Base-by-base conservation (phyloP, 2,329 filamentous ascomycete species). In the Plectosphaerella plurivora region DNA sequence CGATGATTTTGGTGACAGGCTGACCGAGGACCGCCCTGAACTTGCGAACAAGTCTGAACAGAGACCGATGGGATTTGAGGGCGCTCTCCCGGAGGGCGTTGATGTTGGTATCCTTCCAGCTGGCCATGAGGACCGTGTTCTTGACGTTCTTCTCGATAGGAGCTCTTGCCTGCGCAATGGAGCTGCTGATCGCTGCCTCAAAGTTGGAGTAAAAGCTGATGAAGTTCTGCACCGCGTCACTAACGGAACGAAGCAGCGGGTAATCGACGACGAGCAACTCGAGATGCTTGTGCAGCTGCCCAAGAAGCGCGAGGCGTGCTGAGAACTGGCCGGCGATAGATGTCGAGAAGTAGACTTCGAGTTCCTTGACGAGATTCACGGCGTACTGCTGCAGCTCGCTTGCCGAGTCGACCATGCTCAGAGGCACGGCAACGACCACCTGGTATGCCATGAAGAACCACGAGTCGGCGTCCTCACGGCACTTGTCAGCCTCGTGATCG, bases 391-490 rank as follows among this genome's bases (percentile, higher is more conserved):
- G 72, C 53, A 95, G 70, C 46, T 85, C 80, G 20, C 80, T 70
- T 1, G 75, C 77, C 22, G 79, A 76, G 52, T 83, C 77, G 1
- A 81, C 73, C 55, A 93, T 78, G 18, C 82, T 79, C 51, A 89
- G 75, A 0, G 92, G 88, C 10, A 86, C 87, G 3, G 85, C 87
- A 59, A 99, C 81, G 42, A 96, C 83, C 5, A 87, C 90, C 68
- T 97, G 91, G 63, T 97, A 99, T 1, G 93, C 91, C 54, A 97
- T 81, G 61, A 97, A 99, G 87, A 92, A 99, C 94, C 94, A 99
- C 15, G 88, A 87, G 61, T 85, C 86, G 3, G 93, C 91, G 63
- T 91, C 87, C 47, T 89, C 81, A 20, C 86, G 76, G 60, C 86
- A 91, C 61, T 88, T 91, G 50, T 82, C 78, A 37, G 84, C 79